phyloP scores from a whole-genome alignment of 2,329 filamentous ascomycete species.

The Ophiostoma piceae region DNA sequence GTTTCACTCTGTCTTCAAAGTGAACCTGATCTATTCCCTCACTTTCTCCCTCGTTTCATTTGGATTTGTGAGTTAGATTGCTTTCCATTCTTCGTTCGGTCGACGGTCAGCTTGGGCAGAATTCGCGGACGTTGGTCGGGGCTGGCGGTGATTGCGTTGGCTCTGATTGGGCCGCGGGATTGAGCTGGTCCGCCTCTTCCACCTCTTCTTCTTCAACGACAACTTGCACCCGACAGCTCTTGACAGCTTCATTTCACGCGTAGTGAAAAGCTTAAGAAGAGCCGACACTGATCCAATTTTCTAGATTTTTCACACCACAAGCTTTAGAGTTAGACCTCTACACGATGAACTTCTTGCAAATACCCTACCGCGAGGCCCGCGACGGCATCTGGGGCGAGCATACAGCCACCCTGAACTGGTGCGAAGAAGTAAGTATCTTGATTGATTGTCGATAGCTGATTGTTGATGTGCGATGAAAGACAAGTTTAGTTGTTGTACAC shows the following conservation, averaged over 20 bases:
- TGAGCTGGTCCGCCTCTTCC: not conserved
- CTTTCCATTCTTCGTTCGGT: not conserved
- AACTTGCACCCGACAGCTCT: not conserved
- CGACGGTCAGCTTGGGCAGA: not conserved
- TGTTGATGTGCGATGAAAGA: not conserved
- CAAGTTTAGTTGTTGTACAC: not conserved
- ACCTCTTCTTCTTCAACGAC: not conserved
- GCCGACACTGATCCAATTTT: not conserved
- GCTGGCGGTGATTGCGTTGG: not conserved
- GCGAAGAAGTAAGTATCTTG: conserved; percentile 34
- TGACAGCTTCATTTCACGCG: not conserved
- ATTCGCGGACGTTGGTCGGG: not conserved
- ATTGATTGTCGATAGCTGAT: not conserved
- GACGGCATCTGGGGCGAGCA: conserved; percentile 38
- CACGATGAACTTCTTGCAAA: conserved; percentile 23
- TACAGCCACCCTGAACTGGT: conserved; percentile 39
- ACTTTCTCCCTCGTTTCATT: not conserved
- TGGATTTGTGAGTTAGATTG: not conserved
- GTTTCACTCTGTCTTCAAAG: not conserved
- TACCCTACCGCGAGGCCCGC: conserved; percentile 36
- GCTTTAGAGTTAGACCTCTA: not conserved
- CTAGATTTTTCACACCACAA: not conserved
- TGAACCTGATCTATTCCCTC: not conserved
- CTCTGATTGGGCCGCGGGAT: not conserved
- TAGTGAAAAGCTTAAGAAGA: too few species aligned